Conservation (phyloP, 805 yeast species). For the Ogataea kodamae region DNA sequence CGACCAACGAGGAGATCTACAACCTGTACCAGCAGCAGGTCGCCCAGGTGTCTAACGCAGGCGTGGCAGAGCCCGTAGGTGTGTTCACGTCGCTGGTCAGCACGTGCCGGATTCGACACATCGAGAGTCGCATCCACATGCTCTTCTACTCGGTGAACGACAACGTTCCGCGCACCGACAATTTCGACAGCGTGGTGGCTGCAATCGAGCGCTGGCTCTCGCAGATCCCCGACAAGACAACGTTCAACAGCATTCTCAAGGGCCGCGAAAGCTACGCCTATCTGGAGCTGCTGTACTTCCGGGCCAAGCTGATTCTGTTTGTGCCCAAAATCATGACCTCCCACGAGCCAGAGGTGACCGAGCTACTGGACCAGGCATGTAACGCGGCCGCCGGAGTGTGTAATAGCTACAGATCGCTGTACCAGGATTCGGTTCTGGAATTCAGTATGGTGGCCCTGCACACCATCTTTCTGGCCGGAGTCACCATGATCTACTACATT, state of each 20-base stretch:
- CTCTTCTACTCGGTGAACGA: constrained; percentile 18
- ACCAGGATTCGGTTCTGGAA: constrained; percentile 21
- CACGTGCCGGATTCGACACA: constrained; percentile 19
- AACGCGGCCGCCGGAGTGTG: constrained; percentile 25
- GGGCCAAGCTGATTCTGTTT: constrained; percentile 17
- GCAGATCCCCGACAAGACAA: constrained; percentile 11
- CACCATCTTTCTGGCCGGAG: constrained; percentile 27
- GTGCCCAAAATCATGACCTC: constrained; percentile 20
- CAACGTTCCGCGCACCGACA: constrained; percentile 12
- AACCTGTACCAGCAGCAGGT: constrained; percentile 15
- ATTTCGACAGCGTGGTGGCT: constrained; percentile 13
- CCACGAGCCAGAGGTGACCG: constrained; percentile 10
- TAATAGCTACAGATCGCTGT: constrained; percentile 18
- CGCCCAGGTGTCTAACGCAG: constrained; percentile 15
- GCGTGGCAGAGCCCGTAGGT: constrained; percentile 15
- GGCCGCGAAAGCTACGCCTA: constrained; percentile 21
- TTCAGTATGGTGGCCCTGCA: constrained; percentile 24
- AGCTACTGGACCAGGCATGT: constrained; percentile 19
- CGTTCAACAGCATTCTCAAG: constrained; percentile 13
- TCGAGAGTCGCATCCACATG: constrained; percentile 21
- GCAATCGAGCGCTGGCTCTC: constrained; percentile 20
- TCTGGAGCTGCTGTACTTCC: constrained; percentile 18
- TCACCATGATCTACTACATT: constrained; percentile 26
- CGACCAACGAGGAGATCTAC: constrained; percentile 12
- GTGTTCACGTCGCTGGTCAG: constrained; percentile 16